Percentiles rank a stretch among this genome's conserved stretches.
Conservation (phyloP, 345 rosid genomes). For the Ceriops decandra region DNA sequence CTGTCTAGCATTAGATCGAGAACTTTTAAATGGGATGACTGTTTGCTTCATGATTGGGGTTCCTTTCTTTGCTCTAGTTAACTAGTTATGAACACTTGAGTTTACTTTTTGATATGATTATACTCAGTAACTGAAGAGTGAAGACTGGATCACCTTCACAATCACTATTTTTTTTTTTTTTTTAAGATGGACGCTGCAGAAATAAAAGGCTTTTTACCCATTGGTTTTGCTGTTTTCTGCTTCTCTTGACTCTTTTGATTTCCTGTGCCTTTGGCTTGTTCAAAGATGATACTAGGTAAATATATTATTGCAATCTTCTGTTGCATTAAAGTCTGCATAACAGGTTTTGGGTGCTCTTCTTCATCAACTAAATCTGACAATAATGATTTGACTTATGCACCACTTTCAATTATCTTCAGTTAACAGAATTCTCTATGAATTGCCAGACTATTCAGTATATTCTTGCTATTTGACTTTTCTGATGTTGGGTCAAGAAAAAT, state of each 20-base stretch:
- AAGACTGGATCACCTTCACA: neutral
- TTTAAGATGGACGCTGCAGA: neutral
- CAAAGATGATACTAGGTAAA: neutral
- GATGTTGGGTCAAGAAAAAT: too few relatives aligned
- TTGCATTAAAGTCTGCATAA: too few relatives aligned
- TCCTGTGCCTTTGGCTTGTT: neutral
- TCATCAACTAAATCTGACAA: too few relatives aligned
- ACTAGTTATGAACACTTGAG: neutral
- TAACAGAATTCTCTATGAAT: too few relatives aligned
- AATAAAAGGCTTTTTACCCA: neutral
- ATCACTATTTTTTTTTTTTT: neutral
- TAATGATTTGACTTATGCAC: too few relatives aligned
- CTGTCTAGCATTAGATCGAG: neutral
- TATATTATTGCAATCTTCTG: neutral
- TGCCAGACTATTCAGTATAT: too few relatives aligned
- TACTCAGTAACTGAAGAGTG: neutral
- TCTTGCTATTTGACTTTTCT: too few relatives aligned
- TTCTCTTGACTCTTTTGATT: neutral
- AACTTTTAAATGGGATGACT: neutral
- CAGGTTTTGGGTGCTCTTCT: too few relatives aligned
- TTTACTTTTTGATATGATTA: neutral
- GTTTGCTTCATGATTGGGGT: slow-evolving; percentile 1
- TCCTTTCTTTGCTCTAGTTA: neutral
- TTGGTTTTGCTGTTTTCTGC: neutral
- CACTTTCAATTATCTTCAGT: too few relatives aligned